Conservation (phyloP, 225 moss, liverwort and hornwort genomes). For the Anthoceros angustus region DNA sequence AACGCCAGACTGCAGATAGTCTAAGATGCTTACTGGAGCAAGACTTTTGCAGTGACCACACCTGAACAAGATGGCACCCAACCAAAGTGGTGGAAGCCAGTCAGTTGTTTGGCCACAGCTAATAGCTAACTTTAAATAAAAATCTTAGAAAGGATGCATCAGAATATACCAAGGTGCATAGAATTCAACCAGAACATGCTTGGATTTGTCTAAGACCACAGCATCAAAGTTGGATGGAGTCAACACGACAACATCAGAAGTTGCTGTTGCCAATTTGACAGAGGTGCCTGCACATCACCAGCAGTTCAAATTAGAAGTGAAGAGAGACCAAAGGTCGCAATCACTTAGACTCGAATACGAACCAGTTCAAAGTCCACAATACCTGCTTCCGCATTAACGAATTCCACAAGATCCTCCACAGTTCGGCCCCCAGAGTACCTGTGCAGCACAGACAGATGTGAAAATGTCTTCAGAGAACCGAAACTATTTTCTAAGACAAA, state of each 20-base stretch:
- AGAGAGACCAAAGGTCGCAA: not conserved
- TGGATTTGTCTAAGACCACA: constrained; percentile 55
- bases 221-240: constrained; percentile 74
- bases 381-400: constrained; percentile 89
- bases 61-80: constrained; percentile 29
- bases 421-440: constrained; percentile 87
- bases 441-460: constrained; percentile 11
- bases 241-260: constrained; percentile 71
- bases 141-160: not conserved
- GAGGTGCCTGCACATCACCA: constrained; percentile 36
- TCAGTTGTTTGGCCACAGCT: not conserved
- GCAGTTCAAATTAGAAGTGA: not conserved
- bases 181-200: constrained; percentile 93
- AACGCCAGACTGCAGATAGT: not conserved
- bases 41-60: constrained; percentile 99
- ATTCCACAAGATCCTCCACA: constrained; percentile 65
- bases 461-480: not conserved
- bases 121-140: not conserved
- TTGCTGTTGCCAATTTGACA: constrained; percentile 45
- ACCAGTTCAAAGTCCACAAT: not conserved
- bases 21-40: constrained; percentile 35
- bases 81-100: not conserved
- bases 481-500: not conserved
- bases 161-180: constrained; percentile 72
- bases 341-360: not conserved